Evolutionary conservation across 2,329 filamentous ascomycete species (phyloP), one percentile per base, ranked within the genome.

Genomic region (Aspergillus tubingensis): DNA sequence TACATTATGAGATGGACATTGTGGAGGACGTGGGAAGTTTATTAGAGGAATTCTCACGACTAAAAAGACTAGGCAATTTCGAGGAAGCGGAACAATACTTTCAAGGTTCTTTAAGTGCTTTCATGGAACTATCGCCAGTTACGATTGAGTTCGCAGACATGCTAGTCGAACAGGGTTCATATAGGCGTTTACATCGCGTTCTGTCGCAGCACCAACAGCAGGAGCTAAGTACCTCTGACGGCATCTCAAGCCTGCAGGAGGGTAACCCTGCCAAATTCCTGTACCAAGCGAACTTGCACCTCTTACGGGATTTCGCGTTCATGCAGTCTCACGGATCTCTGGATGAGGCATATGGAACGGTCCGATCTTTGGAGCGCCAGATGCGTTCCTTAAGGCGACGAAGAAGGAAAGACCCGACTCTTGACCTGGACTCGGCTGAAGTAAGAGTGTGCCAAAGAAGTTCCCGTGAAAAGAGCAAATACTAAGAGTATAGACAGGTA

Each of bases 61-160:
- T 52, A 10, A 58, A 47, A 21, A 23, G 56, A 21, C 25, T 58
- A 25, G 56, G 56, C 3, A 6, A 53, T 5, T 58, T 53, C 4
- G n/a, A 36, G n/a, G 36, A 38, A 1, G 56, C 56, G 8, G 48
- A 43, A 17, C 23, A 25, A 15, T 57, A 36, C 13, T 57, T 49
- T 3, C 6, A 50, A 10, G 44, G 43, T 2, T 23, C 13, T 15
- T 4, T 57, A 5, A 15, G 48, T 25, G 44, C 52, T 17, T 51
- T 54, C 27, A 8, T 52, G 11, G 51, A 59, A 17, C n/a, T 64
- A 21, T 55, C 49, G 2, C 61, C 43, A 7, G 53, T 65, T 8
- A n/a, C 15, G 6, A 36, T 64, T 13, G 59, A 61, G 44, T 64
- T 62, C 30, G 57, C 59, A n/a, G 62, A 66, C 52, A 56, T 65